These are phyloP conservation scores for Neurospora africana DNA, from an alignment of 495 filamentous ascomycete genomes.

Conservation along the genomic window DNA sequence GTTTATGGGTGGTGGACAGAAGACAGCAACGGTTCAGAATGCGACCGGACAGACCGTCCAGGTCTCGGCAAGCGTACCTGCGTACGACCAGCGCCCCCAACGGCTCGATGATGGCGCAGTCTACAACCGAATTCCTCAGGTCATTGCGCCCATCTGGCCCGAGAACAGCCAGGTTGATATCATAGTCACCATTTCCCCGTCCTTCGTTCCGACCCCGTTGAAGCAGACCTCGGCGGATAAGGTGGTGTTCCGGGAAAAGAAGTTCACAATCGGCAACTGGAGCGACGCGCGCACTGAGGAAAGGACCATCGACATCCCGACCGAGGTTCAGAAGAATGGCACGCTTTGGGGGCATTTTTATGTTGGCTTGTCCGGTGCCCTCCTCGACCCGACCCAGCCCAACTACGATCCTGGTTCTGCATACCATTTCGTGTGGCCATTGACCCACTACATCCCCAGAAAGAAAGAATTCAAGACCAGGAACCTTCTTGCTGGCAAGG, in stretches of 20 bases:
- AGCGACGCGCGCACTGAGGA: conserved; percentile 68
- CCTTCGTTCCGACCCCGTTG: conserved; percentile 57
- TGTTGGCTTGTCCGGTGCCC: conserved; percentile 60
- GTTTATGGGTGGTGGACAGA: conserved; percentile 34
- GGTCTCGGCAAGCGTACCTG: conserved; percentile 44
- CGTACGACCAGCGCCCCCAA: conserved; percentile 54
- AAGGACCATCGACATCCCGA: conserved; percentile 67
- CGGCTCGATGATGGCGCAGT: conserved; percentile 46
- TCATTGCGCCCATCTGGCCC: conserved; percentile 82
- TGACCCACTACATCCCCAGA: conserved; percentile 84
- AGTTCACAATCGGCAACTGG: conserved; percentile 71
- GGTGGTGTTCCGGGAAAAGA: conserved; percentile 68
- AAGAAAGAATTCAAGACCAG: conserved; percentile 89
- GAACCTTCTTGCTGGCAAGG: conserved; percentile 58
- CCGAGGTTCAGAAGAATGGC: conserved; percentile 77
- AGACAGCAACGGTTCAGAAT: conserved; percentile 35
- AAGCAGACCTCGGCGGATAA: conserved; percentile 42
- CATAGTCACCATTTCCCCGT: conserved; percentile 70
- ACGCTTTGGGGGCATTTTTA: conserved; percentile 93
- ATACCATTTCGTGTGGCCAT: conserved; percentile 70
- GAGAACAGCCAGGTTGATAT: conserved; percentile 69
- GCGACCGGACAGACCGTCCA: conserved; percentile 36
- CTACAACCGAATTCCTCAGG: conserved; percentile 65
- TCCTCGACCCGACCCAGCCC: conserved; percentile 61
- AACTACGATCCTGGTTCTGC: conserved; percentile 64